A percentile compares a stretch with the other conserved stretches of the same genome.
Evolutionary conservation across 352 stramenopile species (phyloP).

Genomic region (Globisporangium irregulare): DNA sequence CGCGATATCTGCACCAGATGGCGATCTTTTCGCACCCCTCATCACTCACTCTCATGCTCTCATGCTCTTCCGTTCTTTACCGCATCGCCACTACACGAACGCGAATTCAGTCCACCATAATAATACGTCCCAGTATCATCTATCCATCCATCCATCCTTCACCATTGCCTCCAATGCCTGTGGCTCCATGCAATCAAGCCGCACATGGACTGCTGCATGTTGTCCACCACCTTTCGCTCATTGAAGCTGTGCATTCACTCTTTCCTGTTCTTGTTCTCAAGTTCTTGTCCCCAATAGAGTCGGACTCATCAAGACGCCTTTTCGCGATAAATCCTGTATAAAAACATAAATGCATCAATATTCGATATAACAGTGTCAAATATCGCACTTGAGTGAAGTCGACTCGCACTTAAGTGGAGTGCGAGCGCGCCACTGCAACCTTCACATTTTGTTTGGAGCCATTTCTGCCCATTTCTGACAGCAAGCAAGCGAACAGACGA

Average conservation of each 20-base stretch:
- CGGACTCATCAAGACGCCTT: neutral
- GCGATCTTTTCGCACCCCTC: neutral
- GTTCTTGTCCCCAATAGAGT: neutral
- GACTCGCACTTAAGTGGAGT: neutral
- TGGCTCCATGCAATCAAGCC: neutral
- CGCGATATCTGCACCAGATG: slow-evolving; percentile 3
- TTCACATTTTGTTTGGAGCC: neutral
- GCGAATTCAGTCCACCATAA: neutral
- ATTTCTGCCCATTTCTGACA: neutral
- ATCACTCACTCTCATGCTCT: neutral
- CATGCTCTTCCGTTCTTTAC: neutral
- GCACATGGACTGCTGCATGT: neutral
- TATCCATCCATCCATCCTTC: neutral
- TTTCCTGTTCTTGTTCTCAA: neutral
- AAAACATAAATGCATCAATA: neutral
- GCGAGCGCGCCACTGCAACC: neutral
- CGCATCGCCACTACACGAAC: neutral
- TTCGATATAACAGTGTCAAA: neutral
- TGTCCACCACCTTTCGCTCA: neutral
- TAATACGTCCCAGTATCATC: neutral
- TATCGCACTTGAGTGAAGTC: neutral
- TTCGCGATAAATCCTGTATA: neutral
- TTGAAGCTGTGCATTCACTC: neutral
- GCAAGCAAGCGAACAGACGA: neutral
- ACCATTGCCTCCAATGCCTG: neutral